Base-by-base conservation (phyloP, 139 green algal species). In the Volvox africanus region DNA sequence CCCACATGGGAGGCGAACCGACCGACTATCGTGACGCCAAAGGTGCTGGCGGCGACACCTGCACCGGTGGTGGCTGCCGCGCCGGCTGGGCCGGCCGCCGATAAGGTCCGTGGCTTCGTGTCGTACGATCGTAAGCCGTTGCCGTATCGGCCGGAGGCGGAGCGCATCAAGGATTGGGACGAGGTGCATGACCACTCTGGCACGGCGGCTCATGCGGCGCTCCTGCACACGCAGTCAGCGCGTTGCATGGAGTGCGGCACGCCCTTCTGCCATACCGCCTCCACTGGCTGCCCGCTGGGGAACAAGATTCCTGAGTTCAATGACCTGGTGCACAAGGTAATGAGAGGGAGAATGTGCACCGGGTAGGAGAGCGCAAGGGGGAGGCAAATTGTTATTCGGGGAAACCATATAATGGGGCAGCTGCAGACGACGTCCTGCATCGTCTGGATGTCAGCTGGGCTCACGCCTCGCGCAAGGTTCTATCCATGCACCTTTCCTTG, bases 281-380 rank as follows among this genome's bases (percentile, higher is more conserved):
- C 89, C 88, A 95, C 91, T 32, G 95, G 98, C 75, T 99, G 98
- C 95, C 98, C 98, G 14, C 95, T 99, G 78, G 97, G 97, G 80
- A 99, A 99, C 95, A 96, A 96, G 73, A 99, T 99, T 91, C 98
- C 98, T 30, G 98, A 99, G 95, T 99, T 97, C 94, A 99, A 99
- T 89, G 97, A 98, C 82, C 94, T 99, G 79, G 98, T 99, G 89
- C 95, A 98, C 94, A 95, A 99, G 94, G 71, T 71, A 37, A n/a
- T 37, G 28, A n/a, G n/a, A 55, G 44, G 44, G 44, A 9, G 44
- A 55, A 55, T 55, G 9, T 55, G 44, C 9, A 55, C 44, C 44
- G 44, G 44, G 5, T 9, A 9, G 44, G 44, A 55, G 9, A 9
- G 44, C 44, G 44, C 44, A 55, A n/a, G 44, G 5, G 44, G 44